These are phyloP conservation scores for Claviceps humidiphila DNA, from an alignment of 2,329 filamentous ascomycete genomes.

Conservation along the genomic window DNA sequence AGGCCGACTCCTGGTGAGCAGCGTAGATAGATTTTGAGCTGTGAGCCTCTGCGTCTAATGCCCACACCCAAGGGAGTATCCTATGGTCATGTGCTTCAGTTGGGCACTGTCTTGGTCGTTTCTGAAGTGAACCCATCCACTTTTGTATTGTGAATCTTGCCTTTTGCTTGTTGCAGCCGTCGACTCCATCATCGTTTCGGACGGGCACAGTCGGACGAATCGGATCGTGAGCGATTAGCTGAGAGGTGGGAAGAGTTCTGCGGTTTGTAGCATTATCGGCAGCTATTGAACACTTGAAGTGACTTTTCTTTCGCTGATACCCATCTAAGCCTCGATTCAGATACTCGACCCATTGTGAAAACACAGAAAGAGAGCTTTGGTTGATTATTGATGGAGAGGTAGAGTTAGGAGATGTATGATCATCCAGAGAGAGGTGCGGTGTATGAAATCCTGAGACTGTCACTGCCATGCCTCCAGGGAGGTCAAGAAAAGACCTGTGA, in stretches of 20 bases:
- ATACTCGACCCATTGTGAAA: not conserved
- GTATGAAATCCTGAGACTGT: conserved; percentile 12
- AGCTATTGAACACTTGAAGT: conserved; percentile 10
- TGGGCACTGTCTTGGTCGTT: conserved; percentile 33
- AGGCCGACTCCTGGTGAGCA: conserved; percentile 26
- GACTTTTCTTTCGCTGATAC: not conserved
- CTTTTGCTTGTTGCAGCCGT: conserved; percentile 3
- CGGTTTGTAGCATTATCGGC: conserved; percentile 8
- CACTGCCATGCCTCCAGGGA: conserved; percentile 21
- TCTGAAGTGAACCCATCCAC: conserved; percentile 60
- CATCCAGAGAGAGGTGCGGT: conserved; percentile 8
- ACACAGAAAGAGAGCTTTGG: not conserved
- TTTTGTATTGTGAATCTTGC: conserved; percentile 44
- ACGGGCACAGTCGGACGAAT: not conserved
- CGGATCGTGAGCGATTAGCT: not conserved
- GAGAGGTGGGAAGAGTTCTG: not conserved
- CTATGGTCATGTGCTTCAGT: conserved; percentile 3
- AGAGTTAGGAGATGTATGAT: not conserved
- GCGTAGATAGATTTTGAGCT: not conserved
- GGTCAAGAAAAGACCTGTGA: conserved; percentile 15
- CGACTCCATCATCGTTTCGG: not conserved
- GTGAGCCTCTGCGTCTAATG: not conserved
- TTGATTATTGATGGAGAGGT: not conserved
- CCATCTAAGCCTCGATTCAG: not conserved
- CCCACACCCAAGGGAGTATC: conserved; percentile 1